A percentile compares a stretch with the other conserved stretches of the same genome.
Evolutionary conservation across 2,329 filamentous ascomycete genomes (phyloP).

Genomic region (Colletotrichum navitas): DNA sequence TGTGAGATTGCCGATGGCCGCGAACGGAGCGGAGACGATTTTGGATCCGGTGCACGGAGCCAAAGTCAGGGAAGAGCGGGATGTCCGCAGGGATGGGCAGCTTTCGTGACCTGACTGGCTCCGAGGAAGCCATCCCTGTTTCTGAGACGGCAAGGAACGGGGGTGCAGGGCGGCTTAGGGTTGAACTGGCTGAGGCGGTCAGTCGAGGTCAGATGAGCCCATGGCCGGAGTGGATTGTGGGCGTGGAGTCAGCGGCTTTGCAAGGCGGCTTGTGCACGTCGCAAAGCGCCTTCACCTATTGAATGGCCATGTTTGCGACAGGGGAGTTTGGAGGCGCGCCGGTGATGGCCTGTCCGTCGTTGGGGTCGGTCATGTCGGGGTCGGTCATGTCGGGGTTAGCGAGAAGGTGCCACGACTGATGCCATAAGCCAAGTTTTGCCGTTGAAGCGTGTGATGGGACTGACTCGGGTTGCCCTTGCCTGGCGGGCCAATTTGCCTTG

Average conservation of each 20-base stretch:
- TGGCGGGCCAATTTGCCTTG: constrained; percentile 20
- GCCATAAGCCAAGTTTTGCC: constrained; percentile 25
- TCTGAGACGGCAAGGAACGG: constrained; percentile 32
- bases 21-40: constrained; percentile 31
- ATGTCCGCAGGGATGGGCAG: constrained; percentile 37
- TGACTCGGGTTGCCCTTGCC: constrained; percentile 35
- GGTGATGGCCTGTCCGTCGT: no score
- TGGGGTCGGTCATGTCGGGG: no score
- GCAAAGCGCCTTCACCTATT: background rate
- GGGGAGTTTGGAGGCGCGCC: constrained; percentile 15
- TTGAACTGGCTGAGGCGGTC: constrained; percentile 35
- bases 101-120: constrained; percentile 27
- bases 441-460: constrained; percentile 22
- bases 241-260: constrained; percentile 17
- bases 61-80: constrained; percentile 37
- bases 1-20: constrained; percentile 24
- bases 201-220: constrained; percentile 40
- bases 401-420: constrained; percentile 21
- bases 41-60: constrained; percentile 35
- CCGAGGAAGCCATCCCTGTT: constrained; percentile 21
- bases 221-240: constrained; percentile 29
- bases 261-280: constrained; percentile 6
- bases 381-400: constrained; percentile 25
- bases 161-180: constrained; percentile 34
- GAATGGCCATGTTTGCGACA: constrained; percentile 25